Conservation (phyloP, 495 filamentous ascomycete species). For the Neurospora intermedia region DNA sequence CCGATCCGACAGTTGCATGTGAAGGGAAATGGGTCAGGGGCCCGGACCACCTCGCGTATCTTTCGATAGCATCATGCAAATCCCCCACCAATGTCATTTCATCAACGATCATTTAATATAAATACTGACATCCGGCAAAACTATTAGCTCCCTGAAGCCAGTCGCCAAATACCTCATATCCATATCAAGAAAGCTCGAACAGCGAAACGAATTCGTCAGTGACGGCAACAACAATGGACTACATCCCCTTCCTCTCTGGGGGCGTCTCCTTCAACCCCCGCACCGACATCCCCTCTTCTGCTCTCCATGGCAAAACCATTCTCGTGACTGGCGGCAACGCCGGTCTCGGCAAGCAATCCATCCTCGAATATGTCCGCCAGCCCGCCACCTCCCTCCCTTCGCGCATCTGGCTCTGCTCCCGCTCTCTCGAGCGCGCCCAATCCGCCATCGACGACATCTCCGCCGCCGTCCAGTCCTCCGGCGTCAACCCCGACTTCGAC, state of each 20-base stretch:
- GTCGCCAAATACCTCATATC: neutral
- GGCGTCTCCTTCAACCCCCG: slow-evolving; percentile 25
- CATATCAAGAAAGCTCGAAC: fast-evolving
- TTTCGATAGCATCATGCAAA: neutral
- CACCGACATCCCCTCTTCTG: slow-evolving; percentile 38
- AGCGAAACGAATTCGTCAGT: neutral
- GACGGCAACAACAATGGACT: neutral
- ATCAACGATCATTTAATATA: neutral
- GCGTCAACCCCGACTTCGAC: neutral
- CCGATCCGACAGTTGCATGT: neutral
- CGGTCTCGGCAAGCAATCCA: slow-evolving; percentile 56
- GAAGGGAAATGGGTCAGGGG: neutral
- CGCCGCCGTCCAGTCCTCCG: neutral
- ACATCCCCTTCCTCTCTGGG: slow-evolving; percentile 1
- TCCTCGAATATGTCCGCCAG: slow-evolving; percentile 51
- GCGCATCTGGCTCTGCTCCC: slow-evolving; percentile 54
- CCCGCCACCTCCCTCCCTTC: neutral
- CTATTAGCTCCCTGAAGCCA: neutral
- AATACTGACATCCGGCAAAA: neutral
- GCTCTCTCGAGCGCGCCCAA: slow-evolving; percentile 29
- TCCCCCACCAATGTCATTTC: neutral
- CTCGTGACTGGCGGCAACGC: slow-evolving; percentile 54
- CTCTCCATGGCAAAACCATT: slow-evolving; percentile 47
- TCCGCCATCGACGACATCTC: slow-evolving; percentile 10
- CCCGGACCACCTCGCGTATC: neutral